Conservation (phyloP, 2,329 filamentous ascomycete genomes). For the Exophiala dermatitidis region DNA sequence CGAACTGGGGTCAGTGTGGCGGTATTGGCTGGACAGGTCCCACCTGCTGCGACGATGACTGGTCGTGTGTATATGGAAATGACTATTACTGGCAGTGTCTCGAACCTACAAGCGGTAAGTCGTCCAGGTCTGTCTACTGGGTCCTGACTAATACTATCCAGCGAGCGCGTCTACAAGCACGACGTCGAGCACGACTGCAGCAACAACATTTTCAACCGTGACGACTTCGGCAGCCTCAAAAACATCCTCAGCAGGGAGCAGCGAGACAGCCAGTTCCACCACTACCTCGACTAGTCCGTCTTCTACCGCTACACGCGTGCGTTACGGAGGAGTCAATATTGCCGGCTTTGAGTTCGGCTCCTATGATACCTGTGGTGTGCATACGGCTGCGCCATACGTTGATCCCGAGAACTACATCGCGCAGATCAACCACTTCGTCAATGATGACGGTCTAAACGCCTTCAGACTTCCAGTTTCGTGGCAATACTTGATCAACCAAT, state of each 20-base stretch:
- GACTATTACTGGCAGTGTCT: constrained; percentile 13
- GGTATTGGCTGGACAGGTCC: constrained; percentile 20
- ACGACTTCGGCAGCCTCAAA: not conserved
- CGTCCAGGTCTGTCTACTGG: not conserved
- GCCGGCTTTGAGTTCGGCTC: constrained; percentile 47
- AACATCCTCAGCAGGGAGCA: not conserved
- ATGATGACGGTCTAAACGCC: constrained; percentile 48
- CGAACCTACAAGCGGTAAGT: constrained; percentile 3
- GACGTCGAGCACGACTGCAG: not conserved
- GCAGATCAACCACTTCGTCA: constrained; percentile 53
- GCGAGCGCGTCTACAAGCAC: constrained; percentile 2
- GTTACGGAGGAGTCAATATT: constrained; percentile 37
- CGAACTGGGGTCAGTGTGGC: constrained; percentile 22
- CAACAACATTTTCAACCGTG: not conserved
- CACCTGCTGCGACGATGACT: constrained; percentile 13
- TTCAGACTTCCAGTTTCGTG: constrained; percentile 53
- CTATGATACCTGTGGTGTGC: constrained; percentile 15
- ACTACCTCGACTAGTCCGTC: not conserved
- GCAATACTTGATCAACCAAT: constrained; percentile 53
- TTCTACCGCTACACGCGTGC: not conserved
- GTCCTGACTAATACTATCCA: not conserved
- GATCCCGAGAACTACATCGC: constrained; percentile 34
- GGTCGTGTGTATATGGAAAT: constrained; percentile 10
- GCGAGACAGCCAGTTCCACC: not conserved
- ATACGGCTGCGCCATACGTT: constrained; percentile 1